Evolutionary conservation across 2,329 filamentous ascomycete species (phyloP).

Genomic region (Exutisphaerella laricina): DNA sequence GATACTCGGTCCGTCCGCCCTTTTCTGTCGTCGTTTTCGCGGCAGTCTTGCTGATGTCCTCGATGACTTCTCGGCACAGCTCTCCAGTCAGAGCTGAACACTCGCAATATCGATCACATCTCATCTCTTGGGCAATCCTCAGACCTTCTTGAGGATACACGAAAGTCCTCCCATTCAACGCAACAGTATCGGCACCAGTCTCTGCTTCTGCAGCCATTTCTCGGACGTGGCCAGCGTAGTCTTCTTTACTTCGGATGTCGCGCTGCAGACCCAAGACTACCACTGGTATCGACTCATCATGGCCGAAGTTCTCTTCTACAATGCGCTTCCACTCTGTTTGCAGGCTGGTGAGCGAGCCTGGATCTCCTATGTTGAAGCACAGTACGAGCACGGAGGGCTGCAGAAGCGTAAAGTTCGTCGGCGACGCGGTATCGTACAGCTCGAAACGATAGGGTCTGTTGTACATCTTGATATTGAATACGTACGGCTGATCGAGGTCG

Average conservation of each 20-base stretch:
- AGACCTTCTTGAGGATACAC: conserved; percentile 49
- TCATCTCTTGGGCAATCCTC: conserved; percentile 51
- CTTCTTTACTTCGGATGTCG: conserved; percentile 48
- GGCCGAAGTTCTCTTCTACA: conserved; percentile 49
- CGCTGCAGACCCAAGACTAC: conserved; percentile 56
- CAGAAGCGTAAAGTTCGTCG: conserved; percentile 53
- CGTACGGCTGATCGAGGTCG: conserved; percentile 54
- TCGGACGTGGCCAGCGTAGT: conserved; percentile 30
- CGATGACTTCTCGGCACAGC: conserved; percentile 54
- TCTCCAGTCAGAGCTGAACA: conserved; percentile 55
- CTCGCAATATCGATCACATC: conserved; percentile 58
- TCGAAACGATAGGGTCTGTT: conserved; percentile 50
- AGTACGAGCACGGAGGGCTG: conserved; percentile 52
- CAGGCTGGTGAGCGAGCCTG: conserved; percentile 46
- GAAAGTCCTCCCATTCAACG: conserved; percentile 33
- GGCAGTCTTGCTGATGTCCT: conserved; percentile 54
- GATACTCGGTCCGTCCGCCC: conserved; percentile 37
- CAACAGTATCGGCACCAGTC: conserved; percentile 30
- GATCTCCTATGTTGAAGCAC: conserved; percentile 54
- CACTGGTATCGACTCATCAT: conserved; percentile 48
- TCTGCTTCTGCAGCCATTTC: conserved; percentile 10
- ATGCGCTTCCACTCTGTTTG: conserved; percentile 40
- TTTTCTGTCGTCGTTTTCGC: conserved; percentile 53
- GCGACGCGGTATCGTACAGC: conserved; percentile 53
- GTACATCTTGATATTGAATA: conserved; percentile 54